Conservation (phyloP, 1,284 basidiomycete genomes). For the Kalmanozyma brasiliensis region DNA sequence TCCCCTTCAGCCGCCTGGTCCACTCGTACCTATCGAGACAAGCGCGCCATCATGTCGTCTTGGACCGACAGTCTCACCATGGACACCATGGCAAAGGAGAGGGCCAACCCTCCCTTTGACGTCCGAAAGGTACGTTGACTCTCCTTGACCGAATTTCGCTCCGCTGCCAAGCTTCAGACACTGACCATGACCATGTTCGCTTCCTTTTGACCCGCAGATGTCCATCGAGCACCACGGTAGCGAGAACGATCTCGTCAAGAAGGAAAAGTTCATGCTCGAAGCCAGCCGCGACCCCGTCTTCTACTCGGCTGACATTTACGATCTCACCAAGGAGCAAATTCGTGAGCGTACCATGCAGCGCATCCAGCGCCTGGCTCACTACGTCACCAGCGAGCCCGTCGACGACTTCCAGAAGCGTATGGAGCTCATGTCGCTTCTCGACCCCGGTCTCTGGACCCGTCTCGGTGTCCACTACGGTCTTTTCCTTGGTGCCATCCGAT, state of each 20-base stretch:
- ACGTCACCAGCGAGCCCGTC: slow-evolving; percentile 62
- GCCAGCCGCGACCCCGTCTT: slow-evolving; percentile 72
- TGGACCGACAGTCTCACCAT: slow-evolving; percentile 59
- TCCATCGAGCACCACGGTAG: slow-evolving; percentile 69
- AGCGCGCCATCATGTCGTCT: slow-evolving; percentile 41
- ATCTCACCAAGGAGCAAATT: slow-evolving; percentile 72
- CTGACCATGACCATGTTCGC: slow-evolving; percentile 2
- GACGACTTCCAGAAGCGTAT: slow-evolving; percentile 71
- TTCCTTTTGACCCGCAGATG: slow-evolving; percentile 48
- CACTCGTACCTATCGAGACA: slow-evolving; percentile 32
- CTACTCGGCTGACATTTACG: slow-evolving; percentile 72
- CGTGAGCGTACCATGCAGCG: slow-evolving; percentile 66
- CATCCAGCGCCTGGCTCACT: slow-evolving; percentile 61
- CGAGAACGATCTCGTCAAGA: slow-evolving; percentile 66
- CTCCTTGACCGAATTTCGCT: not conserved
- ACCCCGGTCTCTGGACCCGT: slow-evolving; percentile 73
- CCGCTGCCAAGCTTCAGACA: not conserved
- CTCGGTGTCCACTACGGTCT: slow-evolving; percentile 73
- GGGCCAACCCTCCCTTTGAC: slow-evolving; percentile 71
- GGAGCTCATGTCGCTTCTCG: slow-evolving; percentile 70
- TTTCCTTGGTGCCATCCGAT: slow-evolving; percentile 69
- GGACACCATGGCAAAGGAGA: slow-evolving; percentile 69
- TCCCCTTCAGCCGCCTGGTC: slow-evolving; percentile 2
- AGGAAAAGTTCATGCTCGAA: slow-evolving; percentile 70
- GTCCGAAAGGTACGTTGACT: slow-evolving; percentile 67